Conservation (phyloP, 352 stramenopile species). For the Thalassiosira allenii region DNA sequence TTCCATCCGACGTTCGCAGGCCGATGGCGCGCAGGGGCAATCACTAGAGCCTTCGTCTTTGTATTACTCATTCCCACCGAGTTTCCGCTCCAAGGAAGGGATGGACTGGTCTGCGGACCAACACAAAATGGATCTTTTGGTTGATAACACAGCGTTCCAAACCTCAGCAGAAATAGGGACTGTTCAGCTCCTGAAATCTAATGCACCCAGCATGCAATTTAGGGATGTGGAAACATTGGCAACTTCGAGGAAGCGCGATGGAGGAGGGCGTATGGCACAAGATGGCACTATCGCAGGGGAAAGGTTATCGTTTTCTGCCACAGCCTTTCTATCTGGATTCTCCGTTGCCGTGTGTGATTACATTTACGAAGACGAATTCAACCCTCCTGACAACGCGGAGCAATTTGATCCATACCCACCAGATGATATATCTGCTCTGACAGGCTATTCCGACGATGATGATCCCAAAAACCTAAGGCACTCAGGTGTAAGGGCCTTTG, state of each 20-base stretch:
- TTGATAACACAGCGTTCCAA: too few relatives aligned
- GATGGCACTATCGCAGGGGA: neutral
- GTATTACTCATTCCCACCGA: constrained; percentile 31
- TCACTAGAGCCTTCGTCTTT: constrained; percentile 5
- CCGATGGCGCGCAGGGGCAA: neutral
- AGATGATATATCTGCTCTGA: constrained; percentile 65
- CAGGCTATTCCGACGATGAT: constrained; percentile 61
- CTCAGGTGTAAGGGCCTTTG: constrained; percentile 31
- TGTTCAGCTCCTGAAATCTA: too few relatives aligned
- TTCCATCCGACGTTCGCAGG: constrained; percentile 13
- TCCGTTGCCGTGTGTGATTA: constrained; percentile 60
- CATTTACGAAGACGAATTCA: constrained; percentile 5
- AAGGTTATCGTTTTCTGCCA: constrained; percentile 33
- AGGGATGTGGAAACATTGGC: neutral
- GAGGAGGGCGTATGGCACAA: constrained; percentile 3
- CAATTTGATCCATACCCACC: neutral
- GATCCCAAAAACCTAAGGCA: constrained; percentile 27
- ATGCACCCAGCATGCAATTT: neutral
- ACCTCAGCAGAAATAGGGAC: too few relatives aligned
- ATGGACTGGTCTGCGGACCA: too few relatives aligned
- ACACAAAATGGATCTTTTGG: too few relatives aligned
- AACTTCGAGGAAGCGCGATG: constrained; percentile 12
- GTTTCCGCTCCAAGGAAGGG: too few relatives aligned
- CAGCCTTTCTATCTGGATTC: constrained; percentile 39
- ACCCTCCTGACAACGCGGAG: neutral